These are phyloP conservation scores for Macrocystidia cucumis DNA, from an alignment of 1,284 basidiomycete genomes.

Conservation along the genomic window DNA sequence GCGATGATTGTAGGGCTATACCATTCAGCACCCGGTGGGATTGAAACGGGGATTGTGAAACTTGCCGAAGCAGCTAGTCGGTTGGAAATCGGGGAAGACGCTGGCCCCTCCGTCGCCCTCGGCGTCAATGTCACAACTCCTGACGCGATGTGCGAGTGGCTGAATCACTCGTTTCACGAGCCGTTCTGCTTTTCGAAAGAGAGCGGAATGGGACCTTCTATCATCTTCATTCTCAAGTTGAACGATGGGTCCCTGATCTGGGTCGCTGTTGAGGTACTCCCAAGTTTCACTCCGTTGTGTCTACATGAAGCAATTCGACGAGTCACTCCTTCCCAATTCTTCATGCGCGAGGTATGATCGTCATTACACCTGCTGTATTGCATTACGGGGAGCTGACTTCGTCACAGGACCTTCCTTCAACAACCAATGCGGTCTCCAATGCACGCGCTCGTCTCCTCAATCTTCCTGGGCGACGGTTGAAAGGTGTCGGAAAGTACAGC, in stretches of 20 bases:
- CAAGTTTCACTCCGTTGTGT: constrained; percentile 18
- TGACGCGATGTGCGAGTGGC: constrained; percentile 21
- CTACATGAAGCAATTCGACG: constrained; percentile 26
- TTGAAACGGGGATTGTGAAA: constrained; percentile 20
- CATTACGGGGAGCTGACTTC: too few species aligned
- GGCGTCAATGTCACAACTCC: constrained; percentile 26
- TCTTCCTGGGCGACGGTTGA: constrained; percentile 20
- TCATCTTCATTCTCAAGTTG: constrained; percentile 26
- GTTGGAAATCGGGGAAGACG: too few species aligned
- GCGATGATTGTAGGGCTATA: constrained; percentile 27
- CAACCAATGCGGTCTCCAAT: constrained; percentile 19
- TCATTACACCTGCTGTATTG: too few species aligned
- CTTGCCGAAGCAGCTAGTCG: constrained; percentile 16
- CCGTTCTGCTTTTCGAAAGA: constrained; percentile 30
- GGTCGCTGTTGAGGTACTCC: constrained; percentile 31
- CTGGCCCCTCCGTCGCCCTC: constrained; percentile 25
- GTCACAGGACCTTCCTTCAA: constrained; percentile 24
- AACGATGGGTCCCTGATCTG: constrained; percentile 23
- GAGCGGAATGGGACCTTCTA: constrained; percentile 28
- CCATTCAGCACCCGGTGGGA: constrained; percentile 10
- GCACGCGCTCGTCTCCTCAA: constrained; percentile 15
- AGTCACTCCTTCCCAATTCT: constrained; percentile 28
- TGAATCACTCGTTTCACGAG: constrained; percentile 16
- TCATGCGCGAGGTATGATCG: constrained; percentile 24
- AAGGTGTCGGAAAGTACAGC: constrained; percentile 27